Evolutionary conservation across 176 grass and related monocot genomes (phyloP), one percentile per base, ranked within the genome.

Genomic region (Poa annua): DNA sequence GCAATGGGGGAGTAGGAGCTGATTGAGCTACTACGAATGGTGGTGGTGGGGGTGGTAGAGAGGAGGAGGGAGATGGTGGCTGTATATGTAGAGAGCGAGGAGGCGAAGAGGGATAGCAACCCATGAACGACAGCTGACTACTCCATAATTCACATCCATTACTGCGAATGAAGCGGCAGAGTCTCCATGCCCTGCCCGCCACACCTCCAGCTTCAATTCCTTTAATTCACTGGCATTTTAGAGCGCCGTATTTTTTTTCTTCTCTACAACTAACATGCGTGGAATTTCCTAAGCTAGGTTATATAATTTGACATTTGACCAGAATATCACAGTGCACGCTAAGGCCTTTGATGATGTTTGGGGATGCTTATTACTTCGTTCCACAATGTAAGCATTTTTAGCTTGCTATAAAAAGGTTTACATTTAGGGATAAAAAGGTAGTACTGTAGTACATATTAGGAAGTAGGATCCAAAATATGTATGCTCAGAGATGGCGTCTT

Each of bases 161-260:
- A 44, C 10, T 44, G 42, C 39, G 39, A 41, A 41, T 8, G 39
- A 41, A 1, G 39, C 7, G 36, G 36, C 36, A 38, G 39, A 63
- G 29, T 29, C 26, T 64, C 61, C 61, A 64, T 64, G 61, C 61
- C 61, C 61, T 64, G 54, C 54, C 55, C 4, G 61, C 14, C 61
- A 64, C 61, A 64, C 61, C 61, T 34, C 61, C 61, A 33, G 61
- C 61, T 64, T 64, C 61, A 64, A 34, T 34, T 64, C 26, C 26
- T 64, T 34, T 64, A 64, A 0, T 34, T 17, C 5, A 34, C 26
- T 32, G 4, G 61, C 14, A 33, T 17, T 64, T 64, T 64, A n/a
- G 53, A 55, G 21, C 48, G 4, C 48, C 1, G 48, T 50, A 14
- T 22, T 57, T 57, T 8, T 55, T 2, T 22, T 57, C 22, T 24